Conservation (phyloP, 2,329 filamentous ascomycete genomes). For the Fusarium sp. region DNA sequence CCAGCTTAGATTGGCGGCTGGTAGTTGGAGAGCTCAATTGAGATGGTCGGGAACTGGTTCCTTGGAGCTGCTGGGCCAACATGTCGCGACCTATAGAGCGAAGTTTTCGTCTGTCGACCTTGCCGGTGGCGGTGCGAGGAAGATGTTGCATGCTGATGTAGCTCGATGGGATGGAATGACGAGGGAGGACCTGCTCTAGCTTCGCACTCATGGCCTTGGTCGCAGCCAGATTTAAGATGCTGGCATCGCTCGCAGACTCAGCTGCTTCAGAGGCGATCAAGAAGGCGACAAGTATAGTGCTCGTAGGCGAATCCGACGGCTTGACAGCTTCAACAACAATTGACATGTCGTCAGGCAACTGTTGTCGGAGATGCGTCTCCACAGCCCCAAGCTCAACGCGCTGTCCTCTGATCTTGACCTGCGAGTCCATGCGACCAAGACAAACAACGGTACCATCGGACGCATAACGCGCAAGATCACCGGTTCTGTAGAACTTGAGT, state of each 20-base stretch:
- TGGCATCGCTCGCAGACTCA: accelerated
- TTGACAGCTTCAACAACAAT: slow-evolving; percentile 5
- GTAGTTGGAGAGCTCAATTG: accelerated
- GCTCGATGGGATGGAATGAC: background rate
- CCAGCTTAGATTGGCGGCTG: background rate
- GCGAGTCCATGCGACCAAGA: slow-evolving; percentile 63
- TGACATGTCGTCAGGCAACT: background rate
- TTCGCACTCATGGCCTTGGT: background rate
- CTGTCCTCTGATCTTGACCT: slow-evolving; percentile 68
- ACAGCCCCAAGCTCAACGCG: slow-evolving; percentile 54
- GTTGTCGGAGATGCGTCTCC: background rate
- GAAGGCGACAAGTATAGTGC: background rate
- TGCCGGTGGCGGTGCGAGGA: slow-evolving; percentile 1
- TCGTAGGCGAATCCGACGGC: accelerated
- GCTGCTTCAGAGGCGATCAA: background rate
- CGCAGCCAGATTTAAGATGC: background rate
- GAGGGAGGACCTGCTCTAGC: background rate
- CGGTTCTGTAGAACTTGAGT: slow-evolving; percentile 54
- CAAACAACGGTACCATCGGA: slow-evolving; percentile 53
- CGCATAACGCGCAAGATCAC: slow-evolving; percentile 56
- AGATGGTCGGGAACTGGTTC: accelerated
- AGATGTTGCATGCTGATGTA: background rate
- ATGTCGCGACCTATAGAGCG: background rate
- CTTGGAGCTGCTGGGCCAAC: background rate
- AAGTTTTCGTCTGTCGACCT: background rate